These are phyloP conservation scores for Teunomyces funiuensis DNA, from an alignment of 805 yeast species.

Conservation along the genomic window DNA sequence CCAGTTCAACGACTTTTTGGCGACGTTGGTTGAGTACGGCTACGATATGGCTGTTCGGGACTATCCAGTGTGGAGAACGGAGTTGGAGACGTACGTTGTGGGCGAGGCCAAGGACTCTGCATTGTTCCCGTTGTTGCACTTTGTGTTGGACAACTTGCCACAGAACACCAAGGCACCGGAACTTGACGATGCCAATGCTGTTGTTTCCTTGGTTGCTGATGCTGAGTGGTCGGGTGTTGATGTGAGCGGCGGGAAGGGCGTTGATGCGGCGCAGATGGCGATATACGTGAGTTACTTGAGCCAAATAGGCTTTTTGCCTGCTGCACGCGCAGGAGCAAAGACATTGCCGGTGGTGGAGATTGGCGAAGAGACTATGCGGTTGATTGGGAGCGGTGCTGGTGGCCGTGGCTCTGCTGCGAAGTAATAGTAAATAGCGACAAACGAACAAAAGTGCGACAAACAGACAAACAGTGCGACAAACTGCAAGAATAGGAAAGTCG, in stretches of 20 bases:
- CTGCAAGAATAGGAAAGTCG: no score
- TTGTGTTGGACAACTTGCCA: constrained; percentile 90
- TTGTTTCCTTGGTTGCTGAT: constrained; percentile 64
- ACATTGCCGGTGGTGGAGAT: constrained; percentile 59
- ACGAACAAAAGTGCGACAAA: not conserved
- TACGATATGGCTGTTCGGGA: constrained; percentile 61
- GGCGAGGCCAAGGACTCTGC: constrained; percentile 73
- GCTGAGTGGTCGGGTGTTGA: constrained; percentile 64
- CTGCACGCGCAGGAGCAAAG: constrained; percentile 48
- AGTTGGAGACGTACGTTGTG: constrained; percentile 74
- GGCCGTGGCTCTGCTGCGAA: constrained; percentile 67
- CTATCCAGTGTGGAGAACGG: constrained; percentile 76
- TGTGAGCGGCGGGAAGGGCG: constrained; percentile 69
- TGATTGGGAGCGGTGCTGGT: constrained; percentile 68
- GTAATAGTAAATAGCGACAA: not conserved
- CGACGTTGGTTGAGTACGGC: constrained; percentile 66
- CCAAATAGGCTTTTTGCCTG: constrained; percentile 75
- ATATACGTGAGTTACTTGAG: constrained; percentile 77
- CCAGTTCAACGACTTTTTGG: constrained; percentile 71
- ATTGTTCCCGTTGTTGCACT: constrained; percentile 87
- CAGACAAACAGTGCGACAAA: not conserved
- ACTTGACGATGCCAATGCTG: constrained; percentile 83
- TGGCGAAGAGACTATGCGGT: constrained; percentile 51
- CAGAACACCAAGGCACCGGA: constrained; percentile 93
- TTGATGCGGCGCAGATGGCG: constrained; percentile 65